Percentiles rank a stretch among this genome's conserved stretches.
Evolutionary conservation across 306 rosid species (phyloP).

Genomic region (Vicia sativa): DNA sequence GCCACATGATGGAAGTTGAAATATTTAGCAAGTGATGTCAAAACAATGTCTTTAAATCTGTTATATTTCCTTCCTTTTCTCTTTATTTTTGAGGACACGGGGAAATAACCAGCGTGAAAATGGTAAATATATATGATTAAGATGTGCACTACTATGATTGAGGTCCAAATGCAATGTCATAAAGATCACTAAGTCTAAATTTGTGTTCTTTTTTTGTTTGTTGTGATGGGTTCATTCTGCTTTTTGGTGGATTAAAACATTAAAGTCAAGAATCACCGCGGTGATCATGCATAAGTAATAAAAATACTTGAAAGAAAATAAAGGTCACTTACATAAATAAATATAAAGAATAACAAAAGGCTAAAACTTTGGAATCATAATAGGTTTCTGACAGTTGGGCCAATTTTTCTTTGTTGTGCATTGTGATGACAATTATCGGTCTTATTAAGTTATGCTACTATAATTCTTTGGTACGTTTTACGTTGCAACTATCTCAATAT

Average conservation of each 20-base stretch:
- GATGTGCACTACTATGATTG: slow-evolving; percentile 24
- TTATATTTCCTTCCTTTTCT: background rate
- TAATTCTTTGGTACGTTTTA: background rate
- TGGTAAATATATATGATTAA: slow-evolving; percentile 34
- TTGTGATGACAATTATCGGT: slow-evolving; percentile 31
- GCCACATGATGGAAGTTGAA: slow-evolving; percentile 30
- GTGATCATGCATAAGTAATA: slow-evolving; percentile 30
- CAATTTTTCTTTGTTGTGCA: background rate
- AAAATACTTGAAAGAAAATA: background rate
- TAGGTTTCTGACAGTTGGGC: slow-evolving; percentile 1
- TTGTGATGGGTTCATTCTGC: slow-evolving; percentile 32
- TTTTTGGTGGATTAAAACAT: slow-evolving; percentile 20
- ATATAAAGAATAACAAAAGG: background rate
- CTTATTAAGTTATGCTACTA: background rate
- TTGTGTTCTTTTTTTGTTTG: slow-evolving; percentile 26
- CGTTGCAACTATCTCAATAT: no score
- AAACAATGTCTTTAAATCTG: background rate
- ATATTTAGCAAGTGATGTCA: slow-evolving; percentile 30
- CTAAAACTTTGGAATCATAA: background rate
- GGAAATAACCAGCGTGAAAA: slow-evolving; percentile 14
- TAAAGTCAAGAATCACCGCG: slow-evolving; percentile 44
- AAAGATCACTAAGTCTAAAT: slow-evolving; percentile 19
- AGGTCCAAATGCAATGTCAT: slow-evolving; percentile 39
- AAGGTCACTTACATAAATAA: slow-evolving; percentile 10
- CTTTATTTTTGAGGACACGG: background rate